phyloP scores from a whole-genome alignment of 331 rosid genomes.

The Dryas integrifolia region DNA sequence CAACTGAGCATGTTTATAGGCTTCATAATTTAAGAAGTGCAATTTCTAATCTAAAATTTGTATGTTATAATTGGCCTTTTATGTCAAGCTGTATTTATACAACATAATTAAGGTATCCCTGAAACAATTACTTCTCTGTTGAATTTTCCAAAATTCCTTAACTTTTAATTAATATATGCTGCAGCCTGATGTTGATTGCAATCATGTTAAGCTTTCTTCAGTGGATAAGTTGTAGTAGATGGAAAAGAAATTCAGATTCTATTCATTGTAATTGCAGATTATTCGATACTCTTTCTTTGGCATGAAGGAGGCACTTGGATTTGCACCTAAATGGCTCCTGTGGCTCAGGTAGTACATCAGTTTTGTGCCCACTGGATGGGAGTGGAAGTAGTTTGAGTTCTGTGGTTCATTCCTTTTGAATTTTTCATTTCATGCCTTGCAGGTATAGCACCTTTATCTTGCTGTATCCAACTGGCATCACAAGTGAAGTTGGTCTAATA shows the following conservation, averaged over 20 bases:
- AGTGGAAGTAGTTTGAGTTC: constrained; percentile 8
- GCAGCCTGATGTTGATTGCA: neutral
- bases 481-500: constrained; percentile 73
- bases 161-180: neutral
- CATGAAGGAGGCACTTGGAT: constrained; percentile 72
- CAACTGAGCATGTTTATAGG: neutral
- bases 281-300: constrained; percentile 79
- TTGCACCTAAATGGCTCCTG: constrained; percentile 74
- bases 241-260: neutral
- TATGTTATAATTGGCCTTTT: neutral
- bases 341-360: constrained; percentile 67
- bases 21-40: neutral
- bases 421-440: constrained; percentile 26
- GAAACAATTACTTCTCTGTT: constrained; percentile 5
- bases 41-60: neutral
- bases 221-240: constrained; percentile 1
- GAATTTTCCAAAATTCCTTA: neutral
- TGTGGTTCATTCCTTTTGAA: neutral
- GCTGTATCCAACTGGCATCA: constrained; percentile 64
- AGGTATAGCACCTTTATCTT: constrained; percentile 73
- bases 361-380: constrained; percentile 1
- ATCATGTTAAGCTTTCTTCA: constrained; percentile 1
- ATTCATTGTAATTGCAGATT: constrained; percentile 46
- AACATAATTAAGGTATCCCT: neutral
- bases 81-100: neutral